Percentiles rank a stretch among this genome's conserved stretches.
These are phyloP conservation scores for Amesomyces nigricolor DNA, from an alignment of 2,329 filamentous ascomycete species.

Conservation along the genomic window DNA sequence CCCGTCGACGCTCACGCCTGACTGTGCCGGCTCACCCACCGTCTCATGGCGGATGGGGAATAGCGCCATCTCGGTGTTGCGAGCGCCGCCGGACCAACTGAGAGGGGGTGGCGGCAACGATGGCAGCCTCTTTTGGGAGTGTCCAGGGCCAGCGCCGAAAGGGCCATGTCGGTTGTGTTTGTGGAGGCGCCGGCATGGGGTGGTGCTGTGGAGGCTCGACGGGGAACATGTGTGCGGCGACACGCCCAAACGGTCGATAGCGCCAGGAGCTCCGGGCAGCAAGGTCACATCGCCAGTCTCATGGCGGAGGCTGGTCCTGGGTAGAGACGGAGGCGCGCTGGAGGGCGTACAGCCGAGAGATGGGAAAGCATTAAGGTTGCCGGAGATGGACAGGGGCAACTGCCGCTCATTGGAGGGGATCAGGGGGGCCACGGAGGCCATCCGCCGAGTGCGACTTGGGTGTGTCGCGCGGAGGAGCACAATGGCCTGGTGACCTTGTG, in stretches of 20 bases:
- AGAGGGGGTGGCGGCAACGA: neutral
- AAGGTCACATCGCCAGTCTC: constrained; percentile 22
- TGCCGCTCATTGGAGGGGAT: constrained; percentile 24
- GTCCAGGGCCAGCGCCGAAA: neutral
- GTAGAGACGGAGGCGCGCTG: constrained; percentile 12
- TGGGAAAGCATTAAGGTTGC: constrained; percentile 23
- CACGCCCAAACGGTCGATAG: constrained; percentile 20
- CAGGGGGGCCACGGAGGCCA: constrained; percentile 22
- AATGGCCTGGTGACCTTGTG: constrained; percentile 8
- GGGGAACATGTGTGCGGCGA: constrained; percentile 11
- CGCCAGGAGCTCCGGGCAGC: constrained; percentile 14
- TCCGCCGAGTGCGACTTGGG: constrained; percentile 24
- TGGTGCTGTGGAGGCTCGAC: constrained; percentile 9
- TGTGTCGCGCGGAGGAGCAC: neutral
- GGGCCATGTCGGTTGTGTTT: constrained; percentile 14
- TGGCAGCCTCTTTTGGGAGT: neutral
- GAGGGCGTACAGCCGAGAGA: constrained; percentile 22
- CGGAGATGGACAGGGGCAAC: constrained; percentile 18
- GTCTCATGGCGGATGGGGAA: constrained; percentile 11
- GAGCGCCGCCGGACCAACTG: neutral
- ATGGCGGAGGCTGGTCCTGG: constrained; percentile 5
- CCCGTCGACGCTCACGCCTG: constrained; percentile 21
- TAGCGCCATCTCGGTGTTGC: constrained; percentile 12
- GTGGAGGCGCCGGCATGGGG: constrained; percentile 9
- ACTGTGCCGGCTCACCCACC: constrained; percentile 2